Evolutionary conservation across 23 red algal genomes (phyloP).

Genomic region (Gracilaria domingensis): DNA sequence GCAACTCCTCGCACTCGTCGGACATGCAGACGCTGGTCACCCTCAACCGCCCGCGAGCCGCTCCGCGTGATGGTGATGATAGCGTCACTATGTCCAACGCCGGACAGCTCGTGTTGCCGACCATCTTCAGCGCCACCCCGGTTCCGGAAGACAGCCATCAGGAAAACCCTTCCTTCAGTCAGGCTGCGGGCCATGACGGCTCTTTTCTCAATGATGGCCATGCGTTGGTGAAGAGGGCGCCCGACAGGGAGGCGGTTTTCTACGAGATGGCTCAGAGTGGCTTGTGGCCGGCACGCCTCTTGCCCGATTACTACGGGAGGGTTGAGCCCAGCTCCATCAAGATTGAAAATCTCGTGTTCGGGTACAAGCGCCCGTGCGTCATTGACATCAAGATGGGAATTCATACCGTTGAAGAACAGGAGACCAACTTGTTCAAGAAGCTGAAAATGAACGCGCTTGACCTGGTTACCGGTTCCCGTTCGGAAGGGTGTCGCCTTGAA

Average conservation of each 20-base stretch:
- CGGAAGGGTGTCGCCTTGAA: conserved; percentile 64
- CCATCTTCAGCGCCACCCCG: conserved; percentile 43
- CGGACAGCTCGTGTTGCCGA: conserved; percentile 42
- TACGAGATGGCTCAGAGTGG: conserved; percentile 55
- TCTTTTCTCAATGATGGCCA: conserved; percentile 39
- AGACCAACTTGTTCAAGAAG: conserved; percentile 59
- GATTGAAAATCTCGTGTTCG: conserved; percentile 57
- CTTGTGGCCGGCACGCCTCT: conserved; percentile 37
- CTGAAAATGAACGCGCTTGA: conserved; percentile 67
- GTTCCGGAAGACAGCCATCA: neutral
- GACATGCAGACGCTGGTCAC: conserved; percentile 62
- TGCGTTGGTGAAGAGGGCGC: conserved; percentile 47
- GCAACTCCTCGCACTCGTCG: neutral
- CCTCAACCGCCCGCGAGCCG: neutral
- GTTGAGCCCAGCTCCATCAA: conserved; percentile 34
- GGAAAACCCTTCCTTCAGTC: conserved; percentile 22
- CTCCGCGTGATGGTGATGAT: neutral
- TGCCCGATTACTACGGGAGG: conserved; percentile 56
- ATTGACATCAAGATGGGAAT: conserved; percentile 72
- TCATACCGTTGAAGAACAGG: conserved; percentile 51
- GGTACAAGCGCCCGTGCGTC: conserved; percentile 59
- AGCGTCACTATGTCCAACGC: conserved; percentile 44
- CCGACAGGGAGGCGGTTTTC: conserved; percentile 49
- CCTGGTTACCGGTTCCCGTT: conserved; percentile 41
- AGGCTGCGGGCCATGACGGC: conserved; percentile 72